These are phyloP conservation scores for Aspergillus ellipticus DNA, from an alignment of 495 filamentous ascomycete genomes.

Conservation along the genomic window DNA sequence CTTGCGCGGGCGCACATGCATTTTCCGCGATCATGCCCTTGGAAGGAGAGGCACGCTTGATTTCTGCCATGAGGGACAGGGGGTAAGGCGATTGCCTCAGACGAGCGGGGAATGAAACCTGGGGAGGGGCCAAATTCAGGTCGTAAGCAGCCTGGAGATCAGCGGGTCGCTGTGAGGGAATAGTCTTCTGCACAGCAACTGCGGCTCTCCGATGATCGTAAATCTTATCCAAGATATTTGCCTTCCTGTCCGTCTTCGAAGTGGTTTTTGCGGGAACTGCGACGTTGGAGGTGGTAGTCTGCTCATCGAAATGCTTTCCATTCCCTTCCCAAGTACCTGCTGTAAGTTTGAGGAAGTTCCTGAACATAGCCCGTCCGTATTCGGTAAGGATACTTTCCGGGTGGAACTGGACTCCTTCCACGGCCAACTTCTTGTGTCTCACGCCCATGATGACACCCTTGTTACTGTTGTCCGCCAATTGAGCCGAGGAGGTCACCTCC, in stretches of 20 bases:
- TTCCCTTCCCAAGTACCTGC: slow-evolving; percentile 90
- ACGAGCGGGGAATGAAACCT: slow-evolving; percentile 75
- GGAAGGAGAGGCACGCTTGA: slow-evolving; percentile 93
- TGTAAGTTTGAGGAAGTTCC: slow-evolving; percentile 83
- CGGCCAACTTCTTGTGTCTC: slow-evolving; percentile 80
- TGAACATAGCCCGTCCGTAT: slow-evolving; percentile 82
- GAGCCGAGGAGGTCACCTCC: slow-evolving; percentile 86
- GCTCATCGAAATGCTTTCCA: slow-evolving; percentile 34
- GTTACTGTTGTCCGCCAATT: slow-evolving; percentile 52
- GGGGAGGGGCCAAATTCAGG: slow-evolving; percentile 78
- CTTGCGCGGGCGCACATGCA: slow-evolving; percentile 85
- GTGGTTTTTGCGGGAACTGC: slow-evolving; percentile 22
- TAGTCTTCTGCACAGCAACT: slow-evolving; percentile 77
- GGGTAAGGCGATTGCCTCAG: slow-evolving; percentile 76
- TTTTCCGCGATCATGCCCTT: slow-evolving; percentile 90
- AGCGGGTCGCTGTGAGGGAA: slow-evolving; percentile 76
- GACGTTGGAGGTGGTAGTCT: slow-evolving; percentile 17
- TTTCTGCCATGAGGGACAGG: slow-evolving; percentile 89
- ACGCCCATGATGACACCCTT: slow-evolving; percentile 93
- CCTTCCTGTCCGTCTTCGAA: slow-evolving; percentile 50
- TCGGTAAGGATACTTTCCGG: slow-evolving; percentile 94
- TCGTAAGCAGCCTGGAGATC: slow-evolving; percentile 88
- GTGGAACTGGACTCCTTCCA: slow-evolving; percentile 97
- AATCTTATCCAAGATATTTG: slow-evolving; percentile 86
- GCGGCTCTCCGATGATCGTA: slow-evolving; percentile 77